Percentiles rank a stretch among this genome's conserved stretches.
phyloP scores from a whole-genome alignment of 2,329 filamentous ascomycete species.

The Colletotrichum lini region DNA sequence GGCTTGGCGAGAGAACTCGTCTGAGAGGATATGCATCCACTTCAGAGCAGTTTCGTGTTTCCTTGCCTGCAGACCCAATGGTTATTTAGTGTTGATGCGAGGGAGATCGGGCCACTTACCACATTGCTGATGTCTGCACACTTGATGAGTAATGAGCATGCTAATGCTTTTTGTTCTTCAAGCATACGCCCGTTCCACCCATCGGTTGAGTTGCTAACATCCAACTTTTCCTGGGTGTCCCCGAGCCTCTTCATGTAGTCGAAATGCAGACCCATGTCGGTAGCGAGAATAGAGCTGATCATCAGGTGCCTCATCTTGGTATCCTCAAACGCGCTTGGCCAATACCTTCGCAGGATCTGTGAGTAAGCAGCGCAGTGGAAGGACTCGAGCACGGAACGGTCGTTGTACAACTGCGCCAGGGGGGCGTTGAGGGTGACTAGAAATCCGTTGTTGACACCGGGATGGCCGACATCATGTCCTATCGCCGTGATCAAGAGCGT shows the following conservation, averaged over 20 bases:
- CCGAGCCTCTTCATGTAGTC: slow-evolving; percentile 94
- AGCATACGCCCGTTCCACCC: slow-evolving; percentile 83
- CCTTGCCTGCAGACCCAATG: slow-evolving; percentile 73
- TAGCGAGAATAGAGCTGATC: slow-evolving; percentile 97
- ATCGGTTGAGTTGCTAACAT: slow-evolving; percentile 75
- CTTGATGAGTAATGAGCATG: slow-evolving; percentile 96
- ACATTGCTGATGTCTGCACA: slow-evolving; percentile 99
- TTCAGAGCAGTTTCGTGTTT: slow-evolving; percentile 84
- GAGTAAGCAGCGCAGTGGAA: slow-evolving; percentile 98
- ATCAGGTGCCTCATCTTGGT: slow-evolving; percentile 87
- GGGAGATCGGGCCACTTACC: slow-evolving; percentile 67
- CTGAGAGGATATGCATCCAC: slow-evolving; percentile 95
- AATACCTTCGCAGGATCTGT: slow-evolving; percentile 92
- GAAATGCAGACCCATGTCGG: slow-evolving; percentile 97
- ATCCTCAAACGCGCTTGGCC: slow-evolving; percentile 87
- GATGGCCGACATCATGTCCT: slow-evolving; percentile 97
- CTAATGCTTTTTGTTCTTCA: slow-evolving; percentile 82
- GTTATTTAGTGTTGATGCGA: slow-evolving; percentile 43
- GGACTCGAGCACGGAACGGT: slow-evolving; percentile 95
- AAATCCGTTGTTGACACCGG: slow-evolving; percentile 98
- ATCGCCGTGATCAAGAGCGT: slow-evolving; percentile 96
- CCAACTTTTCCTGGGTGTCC: slow-evolving; percentile 84
- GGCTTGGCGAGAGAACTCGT: slow-evolving; percentile 94
- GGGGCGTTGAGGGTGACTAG: slow-evolving; percentile 92
- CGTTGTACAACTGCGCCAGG: slow-evolving; percentile 95